Percentiles rank a stretch among this genome's conserved stretches.
Conservation (phyloP, 176 grass and related monocot genomes). For the Carex scoparia region DNA sequence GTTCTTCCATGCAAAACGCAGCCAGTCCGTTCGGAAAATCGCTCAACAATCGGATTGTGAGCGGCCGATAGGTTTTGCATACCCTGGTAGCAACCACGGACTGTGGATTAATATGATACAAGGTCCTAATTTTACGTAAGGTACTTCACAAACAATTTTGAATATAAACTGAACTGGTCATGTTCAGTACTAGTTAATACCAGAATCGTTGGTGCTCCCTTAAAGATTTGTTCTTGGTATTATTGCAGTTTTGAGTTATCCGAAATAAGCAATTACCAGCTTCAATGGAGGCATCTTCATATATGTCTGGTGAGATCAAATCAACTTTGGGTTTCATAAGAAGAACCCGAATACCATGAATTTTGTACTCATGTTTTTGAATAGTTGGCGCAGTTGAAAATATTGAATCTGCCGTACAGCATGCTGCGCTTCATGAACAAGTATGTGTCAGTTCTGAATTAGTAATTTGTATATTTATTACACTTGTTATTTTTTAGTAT, state of each 20-base stretch:
- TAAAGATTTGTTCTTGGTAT: background rate
- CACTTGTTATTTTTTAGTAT: constrained; percentile 13
- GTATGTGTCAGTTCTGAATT: constrained; percentile 36
- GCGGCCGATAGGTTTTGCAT: background rate
- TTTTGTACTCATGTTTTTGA: background rate
- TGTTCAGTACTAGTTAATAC: background rate
- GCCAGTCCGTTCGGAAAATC: background rate
- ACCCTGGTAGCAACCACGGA: background rate
- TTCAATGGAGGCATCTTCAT: background rate
- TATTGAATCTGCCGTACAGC: constrained; percentile 66
- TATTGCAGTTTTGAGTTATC: background rate
- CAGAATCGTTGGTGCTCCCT: background rate
- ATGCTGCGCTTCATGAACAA: constrained; percentile 73
- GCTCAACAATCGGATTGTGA: background rate
- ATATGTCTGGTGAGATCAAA: constrained; percentile 7
- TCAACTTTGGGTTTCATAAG: background rate
- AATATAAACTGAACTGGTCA: background rate
- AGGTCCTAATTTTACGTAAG: background rate
- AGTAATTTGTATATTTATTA: constrained; percentile 15
- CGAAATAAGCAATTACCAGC: background rate
- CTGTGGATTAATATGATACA: background rate
- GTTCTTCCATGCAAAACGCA: background rate
- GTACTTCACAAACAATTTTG: background rate
- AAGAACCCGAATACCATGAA: constrained; percentile 4
- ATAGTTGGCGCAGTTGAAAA: constrained; percentile 24